These are phyloP conservation scores for Aspergillus diversus DNA, from an alignment of 495 filamentous ascomycete genomes.

Conservation along the genomic window DNA sequence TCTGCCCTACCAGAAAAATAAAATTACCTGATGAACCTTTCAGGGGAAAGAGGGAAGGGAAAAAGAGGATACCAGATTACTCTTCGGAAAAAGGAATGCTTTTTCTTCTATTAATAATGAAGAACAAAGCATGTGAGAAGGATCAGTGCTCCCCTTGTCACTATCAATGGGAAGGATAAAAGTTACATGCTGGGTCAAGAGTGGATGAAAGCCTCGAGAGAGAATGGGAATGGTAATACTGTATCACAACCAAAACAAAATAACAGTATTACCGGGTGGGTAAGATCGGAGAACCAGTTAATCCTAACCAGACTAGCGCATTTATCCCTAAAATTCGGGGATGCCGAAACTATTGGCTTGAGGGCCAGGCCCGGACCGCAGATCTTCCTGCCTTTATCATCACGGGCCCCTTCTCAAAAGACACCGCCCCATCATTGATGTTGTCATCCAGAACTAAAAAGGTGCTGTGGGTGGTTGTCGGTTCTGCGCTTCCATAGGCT, in stretches of 20 bases:
- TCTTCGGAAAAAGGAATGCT: not conserved
- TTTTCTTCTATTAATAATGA: not conserved
- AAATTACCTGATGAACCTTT: not conserved
- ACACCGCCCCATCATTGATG: conserved; percentile 17
- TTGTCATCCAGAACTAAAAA: conserved; percentile 12
- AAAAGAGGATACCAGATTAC: not conserved
- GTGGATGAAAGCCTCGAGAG: no score
- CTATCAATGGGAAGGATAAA: not conserved
- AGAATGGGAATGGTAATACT: not conserved
- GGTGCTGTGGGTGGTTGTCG: not conserved
- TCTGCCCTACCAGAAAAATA: conserved; percentile 16
- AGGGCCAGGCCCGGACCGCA: conserved; percentile 15
- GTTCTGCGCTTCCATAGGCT: conserved; percentile 2
- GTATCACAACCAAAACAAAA: not conserved
- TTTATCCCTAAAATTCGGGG: conserved; percentile 13
- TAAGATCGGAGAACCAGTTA: conserved; percentile 3
- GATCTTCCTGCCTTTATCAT: conserved; percentile 13
- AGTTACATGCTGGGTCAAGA: not conserved
- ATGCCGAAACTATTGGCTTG: conserved; percentile 21
- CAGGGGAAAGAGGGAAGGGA: not conserved
- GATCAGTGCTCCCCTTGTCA: conserved; percentile 5
- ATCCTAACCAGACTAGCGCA: not conserved
- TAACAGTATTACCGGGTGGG: not conserved
- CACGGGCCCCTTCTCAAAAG: not conserved
- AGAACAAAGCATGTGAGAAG: not conserved